Conservation (phyloP, 2,329 filamentous ascomycete genomes). For the Trichophyton schoenleinii region DNA sequence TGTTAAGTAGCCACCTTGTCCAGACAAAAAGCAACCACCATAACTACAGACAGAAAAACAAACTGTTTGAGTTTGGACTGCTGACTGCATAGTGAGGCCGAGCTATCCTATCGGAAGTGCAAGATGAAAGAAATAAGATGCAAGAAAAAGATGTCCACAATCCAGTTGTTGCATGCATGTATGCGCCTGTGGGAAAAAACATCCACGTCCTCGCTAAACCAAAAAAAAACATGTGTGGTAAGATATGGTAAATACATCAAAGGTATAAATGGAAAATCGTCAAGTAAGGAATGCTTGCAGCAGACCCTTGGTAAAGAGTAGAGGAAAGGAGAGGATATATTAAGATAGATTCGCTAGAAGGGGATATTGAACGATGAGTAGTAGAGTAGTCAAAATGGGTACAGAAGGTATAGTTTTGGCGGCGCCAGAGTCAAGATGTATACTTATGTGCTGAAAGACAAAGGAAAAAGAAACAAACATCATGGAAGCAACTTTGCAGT, state of each 20-base stretch:
- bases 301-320: background rate
- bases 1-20: too few species aligned
- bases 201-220: conserved; percentile 1
- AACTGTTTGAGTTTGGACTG: background rate
- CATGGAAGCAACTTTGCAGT: background rate
- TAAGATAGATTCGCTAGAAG: background rate
- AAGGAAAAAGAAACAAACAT: background rate
- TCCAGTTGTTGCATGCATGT: conserved; percentile 2
- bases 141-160: background rate
- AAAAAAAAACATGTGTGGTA: background rate
- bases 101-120: background rate
- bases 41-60: background rate
- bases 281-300: background rate
- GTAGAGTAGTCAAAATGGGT: background rate
- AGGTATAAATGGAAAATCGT: background rate
- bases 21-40: background rate
- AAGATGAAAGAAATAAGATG: background rate
- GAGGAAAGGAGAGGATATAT: background rate
- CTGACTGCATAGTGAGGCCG: background rate
- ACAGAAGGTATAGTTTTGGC: background rate
- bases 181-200: background rate
- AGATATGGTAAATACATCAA: background rate
- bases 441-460: background rate
- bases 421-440: background rate
- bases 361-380: background rate